These are phyloP conservation scores for Periconia sp. DNA, from an alignment of 2,329 filamentous ascomycete genomes.

Conservation along the genomic window DNA sequence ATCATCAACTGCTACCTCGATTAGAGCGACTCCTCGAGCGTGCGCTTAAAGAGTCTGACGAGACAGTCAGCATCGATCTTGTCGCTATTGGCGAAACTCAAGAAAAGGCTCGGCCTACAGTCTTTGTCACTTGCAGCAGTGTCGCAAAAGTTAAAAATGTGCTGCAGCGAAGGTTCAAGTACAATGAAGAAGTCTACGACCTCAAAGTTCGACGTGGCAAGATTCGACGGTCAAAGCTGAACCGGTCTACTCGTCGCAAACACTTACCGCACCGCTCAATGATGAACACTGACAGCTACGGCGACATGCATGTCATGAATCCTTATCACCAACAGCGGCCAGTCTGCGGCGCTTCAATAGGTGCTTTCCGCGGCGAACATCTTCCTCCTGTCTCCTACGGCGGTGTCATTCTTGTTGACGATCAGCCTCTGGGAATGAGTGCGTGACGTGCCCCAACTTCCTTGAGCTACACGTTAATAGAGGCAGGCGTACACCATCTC, in stretches of 20 bases:
- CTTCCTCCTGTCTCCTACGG: conserved; percentile 91
- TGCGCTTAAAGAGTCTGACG: conserved; percentile 74
- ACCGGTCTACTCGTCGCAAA: conserved; percentile 35
- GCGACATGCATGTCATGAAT: conserved; percentile 62
- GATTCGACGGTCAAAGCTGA: conserved; percentile 66
- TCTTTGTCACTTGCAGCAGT: conserved; percentile 78
- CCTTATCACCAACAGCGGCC: conserved; percentile 80
- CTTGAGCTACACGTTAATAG: not conserved
- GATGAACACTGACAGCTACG: conserved; percentile 45
- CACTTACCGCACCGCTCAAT: conserved; percentile 47
- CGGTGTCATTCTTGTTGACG: conserved; percentile 83
- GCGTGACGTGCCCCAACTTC: not conserved
- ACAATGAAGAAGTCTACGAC: conserved; percentile 68
- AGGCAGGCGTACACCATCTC: conserved; percentile 79
- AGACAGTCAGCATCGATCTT: conserved; percentile 79
- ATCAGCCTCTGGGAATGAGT: conserved; percentile 88
- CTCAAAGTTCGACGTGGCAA: conserved; percentile 76
- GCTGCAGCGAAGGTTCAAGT: conserved; percentile 72
- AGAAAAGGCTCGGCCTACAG: conserved; percentile 71
- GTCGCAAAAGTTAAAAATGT: conserved; percentile 75
- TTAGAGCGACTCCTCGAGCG: conserved; percentile 73
- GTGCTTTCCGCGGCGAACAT: conserved; percentile 85
- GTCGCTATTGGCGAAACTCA: conserved; percentile 75
- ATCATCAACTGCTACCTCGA: conserved; percentile 72
- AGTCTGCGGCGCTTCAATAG: conserved; percentile 87